Evolutionary conservation across 148 eudicot species (phyloP), one percentile per base, ranked within the genome.

Genomic region (Pouteria glomerata): DNA sequence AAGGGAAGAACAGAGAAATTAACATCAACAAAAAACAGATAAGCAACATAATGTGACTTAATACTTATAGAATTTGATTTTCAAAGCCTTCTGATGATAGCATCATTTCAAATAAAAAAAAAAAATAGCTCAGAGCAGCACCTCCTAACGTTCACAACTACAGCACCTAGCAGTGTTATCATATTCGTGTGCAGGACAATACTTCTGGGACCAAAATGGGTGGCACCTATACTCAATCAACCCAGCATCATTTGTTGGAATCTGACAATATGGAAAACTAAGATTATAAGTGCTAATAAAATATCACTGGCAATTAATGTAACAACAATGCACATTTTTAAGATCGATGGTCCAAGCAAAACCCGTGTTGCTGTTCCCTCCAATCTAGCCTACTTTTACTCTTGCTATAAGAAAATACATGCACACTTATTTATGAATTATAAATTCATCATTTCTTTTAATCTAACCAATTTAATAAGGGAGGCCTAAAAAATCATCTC

Each of bases 61-160:
- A 48, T 0, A n/a, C n/a, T n/a, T n/a, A n/a, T n/a, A n/a, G 63
- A 37, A 16, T 34, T 57, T 35, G 30, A 23, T 23, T 69, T 51
- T 53, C 68, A 26, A 64, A 15, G 1, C 29, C 47, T 14, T 15
- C 27, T 4, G 68, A 11, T 41, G 51, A 19, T 6, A 47, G n/a
- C n/a, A n/a, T n/a, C n/a, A n/a, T n/a, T 0, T 30, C 8, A 8
- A 45, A 44, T 30, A 42, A 52, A 55, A 45, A 21, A 12, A 18
- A 21, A 2, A 29, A n/a, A 23, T 35, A n/a, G 26, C n/a, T n/a
- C 37, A 41, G 51, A 34, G 37, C 27, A 63, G 16, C 73, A 95
- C 99, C 99, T 96, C 99, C 66, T 90, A 80, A 59, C 99, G 94
- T 82, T 96, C 99, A 77, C 99, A 96, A 66, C 99, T 96, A 70